A percentile compares a stretch with the other conserved stretches of the same genome.
These are phyloP conservation scores for Penicillium ochrochloron DNA, from an alignment of 495 filamentous ascomycete species.

Conservation along the genomic window DNA sequence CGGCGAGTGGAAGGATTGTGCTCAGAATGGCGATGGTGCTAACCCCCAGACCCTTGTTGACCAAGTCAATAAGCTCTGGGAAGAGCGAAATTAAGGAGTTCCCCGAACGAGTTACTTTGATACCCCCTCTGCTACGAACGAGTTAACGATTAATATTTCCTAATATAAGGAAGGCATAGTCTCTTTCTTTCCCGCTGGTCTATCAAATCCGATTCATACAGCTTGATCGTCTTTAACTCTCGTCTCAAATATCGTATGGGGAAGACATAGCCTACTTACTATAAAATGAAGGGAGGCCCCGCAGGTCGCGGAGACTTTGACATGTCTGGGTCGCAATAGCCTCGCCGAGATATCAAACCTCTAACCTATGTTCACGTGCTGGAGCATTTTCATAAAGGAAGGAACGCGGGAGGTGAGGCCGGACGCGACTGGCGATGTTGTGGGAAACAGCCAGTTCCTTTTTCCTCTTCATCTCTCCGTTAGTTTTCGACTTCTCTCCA, in stretches of 20 bases:
- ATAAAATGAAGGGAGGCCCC: neutral
- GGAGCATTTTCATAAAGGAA: neutral
- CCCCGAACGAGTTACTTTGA: neutral
- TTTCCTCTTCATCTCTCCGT: neutral
- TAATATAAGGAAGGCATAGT: neutral
- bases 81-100: conserved; percentile 36
- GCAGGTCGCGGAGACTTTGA: neutral
- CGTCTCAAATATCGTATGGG: neutral
- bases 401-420: neutral
- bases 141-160: neutral
- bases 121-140: conserved; percentile 7
- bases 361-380: neutral
- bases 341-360: neutral
- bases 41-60: conserved; percentile 73
- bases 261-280: neutral
- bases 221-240: neutral
- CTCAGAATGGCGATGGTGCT: conserved; percentile 56
- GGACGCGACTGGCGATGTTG: neutral
- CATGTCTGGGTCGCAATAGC: neutral
- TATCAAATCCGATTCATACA: neutral
- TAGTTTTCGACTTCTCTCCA: neutral
- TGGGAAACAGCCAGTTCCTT: neutral
- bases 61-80: conserved; percentile 62
- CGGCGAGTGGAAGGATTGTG: conserved; percentile 81
- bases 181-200: neutral